Base-by-base conservation (phyloP, 371 early-diverging fungal genomes). In the Actinomortierella ambigua region DNA sequence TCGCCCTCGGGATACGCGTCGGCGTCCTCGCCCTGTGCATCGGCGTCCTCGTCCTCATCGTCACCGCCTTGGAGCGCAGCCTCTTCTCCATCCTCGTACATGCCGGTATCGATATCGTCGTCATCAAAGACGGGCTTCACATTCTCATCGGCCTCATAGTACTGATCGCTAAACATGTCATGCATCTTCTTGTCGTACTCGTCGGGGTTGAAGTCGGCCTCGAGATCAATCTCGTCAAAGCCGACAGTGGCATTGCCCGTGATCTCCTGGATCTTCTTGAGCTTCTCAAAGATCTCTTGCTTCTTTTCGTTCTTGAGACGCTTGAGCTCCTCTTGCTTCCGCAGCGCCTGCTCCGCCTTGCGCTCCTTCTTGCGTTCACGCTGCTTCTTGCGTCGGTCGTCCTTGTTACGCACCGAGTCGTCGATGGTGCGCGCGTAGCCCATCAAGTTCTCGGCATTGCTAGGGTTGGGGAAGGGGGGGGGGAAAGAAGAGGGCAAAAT, bases 141-240 rank as follows among this genome's bases (percentile, higher is more conserved):
- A 47, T 76, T 78, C 26, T 68, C 83, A 20, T 68, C 68, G 13
- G 50, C 73, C 44, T 79, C 84, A 65, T 93, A 92, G 63, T 89
- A 93, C 6, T 80, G 78, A 24, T 94, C 92, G 58, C 85, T 79
- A 73, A 96, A 96, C 18, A 93, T 79, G 53, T 71, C 67, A 15
- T 77, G 68, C 96, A 98, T 97, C 78, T 91, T 86, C 55, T 76
- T 61, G 69, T 96, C 97, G 76, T 88, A 93, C 55, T 85, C 83
- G 1, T 81, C 82, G 9, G 95, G 93, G 78, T 97, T 94, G 79
- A 95, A 97, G 34, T 98, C 98, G 22, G 81, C 90, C 27, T 95
- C 95, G 20, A 97, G 70, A 78, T 93, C 94, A 29, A 93, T 76
- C 17, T 90, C 86, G 26, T 93, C 90, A 50, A 96, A 82, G 17